Evolutionary conservation across 139 green algal genomes (phyloP), one percentile per base, ranked within the genome.

Genomic region (Edaphochlamys debaryana): DNA sequence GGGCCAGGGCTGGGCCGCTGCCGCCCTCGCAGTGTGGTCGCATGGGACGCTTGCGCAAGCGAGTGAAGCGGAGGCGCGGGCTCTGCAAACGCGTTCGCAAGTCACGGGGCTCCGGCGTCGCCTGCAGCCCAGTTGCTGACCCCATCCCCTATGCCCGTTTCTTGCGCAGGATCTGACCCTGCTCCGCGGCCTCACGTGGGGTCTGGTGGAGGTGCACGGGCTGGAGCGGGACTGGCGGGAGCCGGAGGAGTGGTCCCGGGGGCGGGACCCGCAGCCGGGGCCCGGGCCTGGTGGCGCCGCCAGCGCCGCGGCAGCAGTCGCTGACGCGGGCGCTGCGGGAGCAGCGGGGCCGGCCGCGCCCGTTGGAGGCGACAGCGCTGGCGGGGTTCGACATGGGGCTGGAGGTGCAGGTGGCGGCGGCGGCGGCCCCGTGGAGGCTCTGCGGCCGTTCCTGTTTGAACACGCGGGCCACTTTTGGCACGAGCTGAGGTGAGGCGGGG

Each of bases 391-490:
- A 25, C 9, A 0, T 11, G 41, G 8, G 19, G 17, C 27, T 34
- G n/a, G 7, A 22, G 38, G 19, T 50, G 6, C 5, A 29, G 64
- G 15, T 42, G 13, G 30, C 25, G 27, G 30, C 20, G 8, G 1
- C 13, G 37, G 38, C 25, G 76, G 63, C 5, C 76, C 76, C 34
- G 58, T 82, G 41, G 41, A 41, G 63, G 67, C 76, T 4, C 64
- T 82, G 34, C 60, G 48, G 19, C 76, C 76, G 5, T 82, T 82
- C 63, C 42, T 82, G 32, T 66, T 66, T 15, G 60, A 64, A 11
- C 62, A 62, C 20, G 67, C 76, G 32, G 63, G 32, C 13, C 76
- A 82, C 22, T 82, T 82, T n/a, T 82, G 76, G 76, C 76, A 82
- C 45, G 76, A 82, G 63, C 63, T 82, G 38, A 48, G 76, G 76